These are phyloP conservation scores for Citeromyces hawaiiensis DNA, from an alignment of 1,139 yeast species.

Conservation along the genomic window DNA sequence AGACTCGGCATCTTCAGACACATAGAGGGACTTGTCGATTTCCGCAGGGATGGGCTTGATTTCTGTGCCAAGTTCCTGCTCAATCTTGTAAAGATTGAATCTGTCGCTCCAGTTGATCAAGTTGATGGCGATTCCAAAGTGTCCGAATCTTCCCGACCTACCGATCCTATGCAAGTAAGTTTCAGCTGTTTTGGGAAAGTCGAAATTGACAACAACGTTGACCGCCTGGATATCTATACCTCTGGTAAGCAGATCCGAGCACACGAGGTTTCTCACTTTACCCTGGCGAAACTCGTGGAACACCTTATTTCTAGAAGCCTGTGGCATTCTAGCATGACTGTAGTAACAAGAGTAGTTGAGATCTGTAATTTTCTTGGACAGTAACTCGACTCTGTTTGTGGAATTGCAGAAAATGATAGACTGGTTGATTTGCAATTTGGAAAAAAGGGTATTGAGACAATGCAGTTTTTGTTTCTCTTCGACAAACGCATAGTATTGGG, in stretches of 20 bases:
- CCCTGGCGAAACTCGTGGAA: constrained; percentile 99
- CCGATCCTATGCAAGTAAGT: constrained; percentile 97
- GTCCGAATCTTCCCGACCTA: constrained; percentile 98
- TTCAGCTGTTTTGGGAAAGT: constrained; percentile 96
- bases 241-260: constrained; percentile 93
- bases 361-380: constrained; percentile 93
- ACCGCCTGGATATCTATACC: constrained; percentile 99
- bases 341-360: constrained; percentile 94
- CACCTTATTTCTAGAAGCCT: constrained; percentile 92
- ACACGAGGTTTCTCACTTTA: constrained; percentile 90
- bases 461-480: constrained; percentile 94
- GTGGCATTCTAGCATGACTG: constrained; percentile 97
- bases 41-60: constrained; percentile 90
- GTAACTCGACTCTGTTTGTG: constrained; percentile 86
- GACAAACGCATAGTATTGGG: constrained; percentile 94
- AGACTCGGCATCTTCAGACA: constrained; percentile 62
- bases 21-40: constrained; percentile 81
- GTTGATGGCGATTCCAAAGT: constrained; percentile 93
- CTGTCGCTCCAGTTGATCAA: constrained; percentile 96
- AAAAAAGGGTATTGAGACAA: constrained; percentile 87
- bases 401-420: constrained; percentile 95
- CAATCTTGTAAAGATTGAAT: constrained; percentile 85
- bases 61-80: constrained; percentile 95
- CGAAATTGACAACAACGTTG: constrained; percentile 93
- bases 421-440: constrained; percentile 90